Percentiles rank a stretch among this genome's conserved stretches.
These are phyloP conservation scores for Chlorella sp. DNA, from an alignment of 139 green algal genomes.

Conservation along the genomic window DNA sequence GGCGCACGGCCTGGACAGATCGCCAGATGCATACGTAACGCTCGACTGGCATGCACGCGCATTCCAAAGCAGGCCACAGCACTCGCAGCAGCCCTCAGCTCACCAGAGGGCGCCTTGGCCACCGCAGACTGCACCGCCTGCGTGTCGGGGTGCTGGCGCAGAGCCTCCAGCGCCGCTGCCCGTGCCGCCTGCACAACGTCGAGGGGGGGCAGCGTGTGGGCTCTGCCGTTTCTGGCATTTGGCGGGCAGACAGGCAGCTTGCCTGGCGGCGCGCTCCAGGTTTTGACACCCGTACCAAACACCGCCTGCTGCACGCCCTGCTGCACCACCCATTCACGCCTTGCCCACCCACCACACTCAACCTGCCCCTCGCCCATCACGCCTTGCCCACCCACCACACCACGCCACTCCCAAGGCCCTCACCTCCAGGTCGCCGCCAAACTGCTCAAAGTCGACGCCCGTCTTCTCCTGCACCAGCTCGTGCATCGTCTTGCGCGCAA, in stretches of 20 bases:
- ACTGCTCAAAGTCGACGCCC: slow-evolving; percentile 29
- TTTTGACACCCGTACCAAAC: too few relatives aligned
- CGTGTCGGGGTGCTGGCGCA: slow-evolving; percentile 38
- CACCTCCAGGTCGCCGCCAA: slow-evolving; percentile 23
- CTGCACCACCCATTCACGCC: too few relatives aligned
- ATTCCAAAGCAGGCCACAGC: not conserved
- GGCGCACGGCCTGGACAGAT: too few relatives aligned
- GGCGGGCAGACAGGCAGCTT: too few relatives aligned
- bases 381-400: too few relatives aligned
- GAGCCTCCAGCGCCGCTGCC: slow-evolving; percentile 44
- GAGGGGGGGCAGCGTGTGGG: too few relatives aligned
- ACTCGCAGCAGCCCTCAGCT: not conserved
- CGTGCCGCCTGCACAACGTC: slow-evolving; percentile 57
- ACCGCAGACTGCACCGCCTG: slow-evolving; percentile 43
- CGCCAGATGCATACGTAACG: too few relatives aligned
- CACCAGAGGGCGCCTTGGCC: slow-evolving; percentile 13
- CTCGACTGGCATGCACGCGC: too few relatives aligned
- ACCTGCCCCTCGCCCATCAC: not conserved
- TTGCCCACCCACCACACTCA: too few relatives aligned
- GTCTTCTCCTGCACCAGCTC: slow-evolving; percentile 81
- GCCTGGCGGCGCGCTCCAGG: too few relatives aligned
- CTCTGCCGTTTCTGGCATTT: too few relatives aligned
- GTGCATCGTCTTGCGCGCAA: slow-evolving; percentile 90
- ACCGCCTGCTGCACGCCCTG: too few relatives aligned
- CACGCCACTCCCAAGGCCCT: not conserved